Evolutionary conservation across 768 basidiomycete species (phyloP).

Genomic region (Pleurotus giganteus): DNA sequence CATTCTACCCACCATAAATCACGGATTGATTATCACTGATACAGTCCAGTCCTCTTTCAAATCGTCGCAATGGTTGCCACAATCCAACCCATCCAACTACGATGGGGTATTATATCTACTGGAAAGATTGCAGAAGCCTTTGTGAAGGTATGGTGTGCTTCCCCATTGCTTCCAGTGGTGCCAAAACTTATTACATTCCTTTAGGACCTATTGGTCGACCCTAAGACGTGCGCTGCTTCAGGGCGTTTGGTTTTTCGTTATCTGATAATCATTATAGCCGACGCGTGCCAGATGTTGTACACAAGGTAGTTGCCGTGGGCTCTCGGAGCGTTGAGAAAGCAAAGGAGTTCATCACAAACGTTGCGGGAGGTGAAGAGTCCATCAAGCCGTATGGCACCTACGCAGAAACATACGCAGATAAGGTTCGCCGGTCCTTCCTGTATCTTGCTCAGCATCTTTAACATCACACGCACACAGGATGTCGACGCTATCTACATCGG

Average conservation of each 20-base stretch:
- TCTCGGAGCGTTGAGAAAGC: slow-evolving; percentile 73
- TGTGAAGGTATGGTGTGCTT: slow-evolving; percentile 48
- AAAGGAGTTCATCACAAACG: slow-evolving; percentile 57
- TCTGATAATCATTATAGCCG: slow-evolving; percentile 42
- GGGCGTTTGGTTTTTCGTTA: background rate
- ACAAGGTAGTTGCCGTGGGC: slow-evolving; percentile 73
- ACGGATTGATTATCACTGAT: too few relatives aligned
- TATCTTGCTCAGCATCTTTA: background rate
- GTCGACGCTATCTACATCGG: slow-evolving; percentile 81
- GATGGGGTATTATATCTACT: slow-evolving; percentile 89
- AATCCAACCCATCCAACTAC: slow-evolving; percentile 42
- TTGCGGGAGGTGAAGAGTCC: slow-evolving; percentile 46
- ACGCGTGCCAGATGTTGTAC: slow-evolving; percentile 58
- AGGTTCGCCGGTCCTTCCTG: slow-evolving; percentile 36
- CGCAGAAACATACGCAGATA: slow-evolving; percentile 68
- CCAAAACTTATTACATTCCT: background rate
- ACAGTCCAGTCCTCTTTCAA: slow-evolving; percentile 6
- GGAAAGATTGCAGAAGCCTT: slow-evolving; percentile 70
- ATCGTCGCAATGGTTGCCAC: slow-evolving; percentile 25
- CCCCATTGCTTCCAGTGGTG: background rate
- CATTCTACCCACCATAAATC: too few relatives aligned
- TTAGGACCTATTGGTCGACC: slow-evolving; percentile 76
- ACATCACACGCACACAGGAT: slow-evolving; percentile 36
- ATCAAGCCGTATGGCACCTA: slow-evolving; percentile 76
- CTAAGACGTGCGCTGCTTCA: slow-evolving; percentile 47